Base-by-base conservation (phyloP, 768 basidiomycete species). In the Boletus reticulatus region DNA sequence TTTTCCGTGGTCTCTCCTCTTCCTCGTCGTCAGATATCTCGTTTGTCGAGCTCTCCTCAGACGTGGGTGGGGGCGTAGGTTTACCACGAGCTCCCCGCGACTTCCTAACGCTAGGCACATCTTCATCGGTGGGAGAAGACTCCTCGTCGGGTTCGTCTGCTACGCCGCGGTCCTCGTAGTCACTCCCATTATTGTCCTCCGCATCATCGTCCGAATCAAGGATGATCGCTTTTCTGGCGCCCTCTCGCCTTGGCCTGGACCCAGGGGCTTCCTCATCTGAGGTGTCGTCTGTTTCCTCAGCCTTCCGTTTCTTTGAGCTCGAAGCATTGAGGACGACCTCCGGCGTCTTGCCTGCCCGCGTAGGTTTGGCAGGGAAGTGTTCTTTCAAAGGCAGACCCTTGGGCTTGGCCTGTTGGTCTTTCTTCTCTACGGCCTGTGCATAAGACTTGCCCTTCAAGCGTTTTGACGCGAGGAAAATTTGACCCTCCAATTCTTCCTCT, bases 371-470 rank as follows among this genome's bases (percentile, higher is more conserved):
- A 37, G 64, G 61, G 48, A 63, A 66, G 38, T 46, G 27, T 16
- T 70, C 66, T 46, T 52, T 67, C 16, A 67, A 63, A 20, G n/a
- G 6, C 31, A 14, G 14, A 13, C 4, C 38, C 17, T 12, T 31
- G 5, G 49, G 10, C 44, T 55, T 58, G 16, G 51, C 62, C 48
- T 45, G 60, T 13, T 73, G 66, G 2, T 64, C 64, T 22, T 66
- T 60, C 34, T 69, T 67, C 59, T 76, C 78, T 32, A 76, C 78
- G 27, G 84, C 84, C 5, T 86, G 80, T 32, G 85, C 83, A 67
- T 92, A 92, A 3, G 80, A 75, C 66, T 84, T 87, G 38, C 92
- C 92, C 67, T 84, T 88, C 46, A 92, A 75, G 39, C 92, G 81
- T 66, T 92, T 93, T 19, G 84, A 70, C 54, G 78, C 66, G 51